These are phyloP conservation scores for Lipomyces chichibuensis DNA, from an alignment of 805 yeast species.

Conservation along the genomic window DNA sequence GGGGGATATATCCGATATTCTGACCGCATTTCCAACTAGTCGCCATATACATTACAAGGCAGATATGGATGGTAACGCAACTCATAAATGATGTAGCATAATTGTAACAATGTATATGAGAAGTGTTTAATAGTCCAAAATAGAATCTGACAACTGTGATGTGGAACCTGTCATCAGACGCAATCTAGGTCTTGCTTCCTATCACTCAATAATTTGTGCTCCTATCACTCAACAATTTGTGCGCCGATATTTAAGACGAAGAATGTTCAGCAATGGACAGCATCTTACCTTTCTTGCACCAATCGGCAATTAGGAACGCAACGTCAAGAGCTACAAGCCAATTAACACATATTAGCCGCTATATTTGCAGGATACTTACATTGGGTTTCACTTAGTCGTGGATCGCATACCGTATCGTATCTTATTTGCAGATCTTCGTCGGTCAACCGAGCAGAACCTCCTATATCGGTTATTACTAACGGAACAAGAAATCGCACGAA, in stretches of 20 bases:
- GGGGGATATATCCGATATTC: slow-evolving; percentile 36
- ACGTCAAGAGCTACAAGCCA: slow-evolving; percentile 44
- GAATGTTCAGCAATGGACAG: slow-evolving; percentile 22
- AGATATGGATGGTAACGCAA: background rate
- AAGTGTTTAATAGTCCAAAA: background rate
- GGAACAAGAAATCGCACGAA: background rate
- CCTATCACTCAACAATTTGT: background rate
- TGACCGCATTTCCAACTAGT: slow-evolving; percentile 31
- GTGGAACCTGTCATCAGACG: background rate
- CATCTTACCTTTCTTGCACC: slow-evolving; percentile 36
- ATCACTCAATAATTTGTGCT: background rate
- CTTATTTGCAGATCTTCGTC: slow-evolving; percentile 48
- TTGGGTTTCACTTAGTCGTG: slow-evolving; percentile 48
- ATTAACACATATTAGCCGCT: background rate
- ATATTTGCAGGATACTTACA: slow-evolving; percentile 30
- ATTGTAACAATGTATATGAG: background rate
- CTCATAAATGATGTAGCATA: background rate
- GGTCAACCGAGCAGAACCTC: slow-evolving; percentile 46
- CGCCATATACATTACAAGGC: slow-evolving; percentile 2
- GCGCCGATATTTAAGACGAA: background rate
- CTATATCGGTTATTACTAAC: slow-evolving; percentile 1
- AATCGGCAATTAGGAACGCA: slow-evolving; percentile 50
- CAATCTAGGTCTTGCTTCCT: background rate
- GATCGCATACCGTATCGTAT: slow-evolving; percentile 52
- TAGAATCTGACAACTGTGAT: background rate